Base-by-base conservation (phyloP, 2,329 filamentous ascomycete genomes). In the Colletotrichum sp. region DNA sequence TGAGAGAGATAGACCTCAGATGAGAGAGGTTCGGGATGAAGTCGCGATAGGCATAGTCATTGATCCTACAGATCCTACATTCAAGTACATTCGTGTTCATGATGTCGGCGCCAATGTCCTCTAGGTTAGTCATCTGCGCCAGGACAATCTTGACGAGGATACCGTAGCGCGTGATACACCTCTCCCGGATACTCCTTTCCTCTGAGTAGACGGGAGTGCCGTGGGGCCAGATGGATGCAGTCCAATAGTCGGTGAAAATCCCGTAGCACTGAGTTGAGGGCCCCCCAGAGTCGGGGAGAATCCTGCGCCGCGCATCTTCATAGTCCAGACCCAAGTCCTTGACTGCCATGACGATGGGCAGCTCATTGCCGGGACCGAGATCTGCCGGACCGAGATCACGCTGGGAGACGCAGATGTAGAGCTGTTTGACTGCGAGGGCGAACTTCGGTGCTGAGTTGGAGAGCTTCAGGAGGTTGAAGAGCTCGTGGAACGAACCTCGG, bases 31-130 rank as follows among this genome's bases (percentile, higher is more conserved):
- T 43, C 18, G 5, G 38, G 18, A 43, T 43, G 38, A 43, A n/a
- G 18, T 43, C 38, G 18, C 9, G 38, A 12, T 1, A 18, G 38
- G 38, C 5, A 18, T 43, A n/a, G 9, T 4, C 38, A 2, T n/a
- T 43, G 38, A 2, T 43, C 38, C 2, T 27, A 33, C 1, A 13
- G n/a, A n/a, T 7, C 3, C n/a, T n/a, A n/a, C n/a, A n/a, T n/a
- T n/a, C n/a, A n/a, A 47, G n/a, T 21, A 21, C 1, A n/a, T 13
- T 6, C 3, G 43, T 1, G 11, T 2, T 2, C 11, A 4, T 13
- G 6, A 47, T 1, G 21, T n/a, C 43, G 43, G 1, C 43, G 43
- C 43, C 43, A 13, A 51, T 2, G 12, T 51, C 43, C n/a, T 51
- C 43, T 2, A 51, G n/a, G 5, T 8, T 13, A 0, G 11, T 51